Evolutionary conservation across 2,329 filamentous ascomycete genomes (phyloP).

Genomic region (Aspergillus sp.): DNA sequence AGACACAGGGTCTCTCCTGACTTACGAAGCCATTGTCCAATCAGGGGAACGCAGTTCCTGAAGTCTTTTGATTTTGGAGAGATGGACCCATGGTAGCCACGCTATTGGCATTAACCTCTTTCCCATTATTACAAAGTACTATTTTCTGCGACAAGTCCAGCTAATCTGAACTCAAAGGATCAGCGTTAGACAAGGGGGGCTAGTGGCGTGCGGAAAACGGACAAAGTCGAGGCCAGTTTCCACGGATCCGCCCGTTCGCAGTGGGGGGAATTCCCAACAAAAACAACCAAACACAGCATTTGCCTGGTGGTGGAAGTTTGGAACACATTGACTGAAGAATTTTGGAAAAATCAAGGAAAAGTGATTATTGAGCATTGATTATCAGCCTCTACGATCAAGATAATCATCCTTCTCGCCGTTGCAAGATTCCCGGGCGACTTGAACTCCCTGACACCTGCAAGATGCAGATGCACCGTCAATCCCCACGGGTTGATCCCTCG

Average conservation of each 20-base stretch:
- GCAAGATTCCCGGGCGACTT: too few species aligned
- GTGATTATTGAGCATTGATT: neutral
- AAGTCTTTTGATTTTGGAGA: neutral
- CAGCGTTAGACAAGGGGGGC: too few species aligned
- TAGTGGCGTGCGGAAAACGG: neutral
- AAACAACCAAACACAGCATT: neutral
- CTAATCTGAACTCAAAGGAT: too few species aligned
- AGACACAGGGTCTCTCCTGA: neutral
- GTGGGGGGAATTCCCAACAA: constrained; percentile 6
- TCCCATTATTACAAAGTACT: too few species aligned
- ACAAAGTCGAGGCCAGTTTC: neutral
- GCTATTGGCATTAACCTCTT: neutral
- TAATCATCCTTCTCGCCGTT: neutral
- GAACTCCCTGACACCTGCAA: too few species aligned
- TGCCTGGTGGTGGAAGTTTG: neutral
- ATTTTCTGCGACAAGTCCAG: too few species aligned
- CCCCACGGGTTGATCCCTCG: neutral
- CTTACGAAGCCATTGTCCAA: neutral
- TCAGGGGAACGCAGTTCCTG: neutral
- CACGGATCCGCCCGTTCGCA: neutral
- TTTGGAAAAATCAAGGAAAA: neutral
- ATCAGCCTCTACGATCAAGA: neutral
- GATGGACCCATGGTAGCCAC: neutral
- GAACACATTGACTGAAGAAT: neutral
- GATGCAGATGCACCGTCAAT: neutral